Base-by-base conservation (phyloP, 495 filamentous ascomycete species). In the Cetradonia linearis region DNA sequence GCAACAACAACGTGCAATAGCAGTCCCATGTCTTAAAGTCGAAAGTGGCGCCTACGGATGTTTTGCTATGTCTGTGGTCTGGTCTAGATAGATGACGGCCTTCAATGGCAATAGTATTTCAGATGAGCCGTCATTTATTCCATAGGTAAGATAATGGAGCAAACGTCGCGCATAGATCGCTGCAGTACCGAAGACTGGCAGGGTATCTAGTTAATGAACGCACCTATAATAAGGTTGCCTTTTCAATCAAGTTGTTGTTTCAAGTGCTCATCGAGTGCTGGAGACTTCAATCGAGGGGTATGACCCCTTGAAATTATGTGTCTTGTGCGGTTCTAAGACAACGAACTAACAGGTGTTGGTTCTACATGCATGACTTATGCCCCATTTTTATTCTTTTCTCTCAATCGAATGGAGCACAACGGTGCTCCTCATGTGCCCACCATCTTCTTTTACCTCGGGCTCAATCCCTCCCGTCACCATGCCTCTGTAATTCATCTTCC, bases 381-480 rank as follows among this genome's bases (percentile, higher is more conserved):
- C 23, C n/a, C 9, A 4, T 11, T 23, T n/a, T 5, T 10, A 20
- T 23, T 10, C 40, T 20, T 0, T 23, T 9, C 14, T 23, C 7
- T 7, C 42, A 25, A 23, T 46, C 20, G 13, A 10, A 46, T 10
- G 20, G 2, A 25, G 42, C 1, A 20, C 6, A 20, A 16, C 40
- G n/a, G n/a, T 38, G 4, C 38, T 47, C 37, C n/a, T 20, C 25
- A 61, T 61, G 59, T 61, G 59, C 50, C 59, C 49, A 55, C 36
- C 59, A 44, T 61, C 59, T 9, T 61, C 59, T 27, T 61, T 36
- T 13, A 34, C 25, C 3, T 5, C 23, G 13, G 23, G 16, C 34
- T 42, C 38, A 1, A 44, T 11, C 59, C 31, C 10, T 0, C 33
- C 18, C 49, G 9, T 6, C 38, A 10, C 40, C 8, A 36, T 6